phyloP scores from a whole-genome alignment of 768 basidiomycete genomes.

The Russula brevipes region DNA sequence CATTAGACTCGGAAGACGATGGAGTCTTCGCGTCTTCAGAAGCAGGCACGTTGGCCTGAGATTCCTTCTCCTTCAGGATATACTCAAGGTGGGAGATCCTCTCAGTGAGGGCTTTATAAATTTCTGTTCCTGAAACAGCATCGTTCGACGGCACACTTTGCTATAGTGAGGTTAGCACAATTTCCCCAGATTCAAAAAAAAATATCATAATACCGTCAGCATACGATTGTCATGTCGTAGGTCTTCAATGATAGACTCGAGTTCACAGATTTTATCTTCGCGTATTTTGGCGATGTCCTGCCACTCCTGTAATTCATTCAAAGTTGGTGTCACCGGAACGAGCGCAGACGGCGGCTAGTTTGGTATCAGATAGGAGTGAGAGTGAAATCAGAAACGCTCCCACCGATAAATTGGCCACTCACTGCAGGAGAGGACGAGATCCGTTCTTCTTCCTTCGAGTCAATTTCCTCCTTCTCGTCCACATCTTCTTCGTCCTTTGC shows the following conservation, averaged over 20 bases:
- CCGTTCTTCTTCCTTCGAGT: slow-evolving; percentile 41
- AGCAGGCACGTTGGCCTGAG: background rate
- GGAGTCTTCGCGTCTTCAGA: slow-evolving; percentile 8
- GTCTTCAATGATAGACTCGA: slow-evolving; percentile 19
- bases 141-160: slow-evolving; percentile 22
- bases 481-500: slow-evolving; percentile 20
- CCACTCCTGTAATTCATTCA: slow-evolving; percentile 32
- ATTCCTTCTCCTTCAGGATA: slow-evolving; percentile 20
- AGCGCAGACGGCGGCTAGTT: slow-evolving; percentile 38
- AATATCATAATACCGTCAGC: slow-evolving; percentile 12
- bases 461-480: slow-evolving; percentile 27
- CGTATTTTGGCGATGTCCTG: slow-evolving; percentile 39
- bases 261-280: slow-evolving; percentile 29
- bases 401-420: slow-evolving; percentile 66
- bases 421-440: slow-evolving; percentile 64
- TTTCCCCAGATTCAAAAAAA: background rate
- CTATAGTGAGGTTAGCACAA: slow-evolving; percentile 1
- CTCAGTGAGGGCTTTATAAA: slow-evolving; percentile 14
- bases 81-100: slow-evolving; percentile 15
- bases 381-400: slow-evolving; percentile 45
- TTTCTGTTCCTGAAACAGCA: slow-evolving; percentile 11
- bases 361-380: slow-evolving; percentile 40
- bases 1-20: slow-evolving; percentile 9
- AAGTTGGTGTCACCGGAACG: slow-evolving; percentile 32
- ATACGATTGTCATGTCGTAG: slow-evolving; percentile 28